Percentiles rank a stretch among this genome's conserved stretches.
These are phyloP conservation scores for Podila minutissima DNA, from an alignment of 192 early-diverging fungal species.

Conservation along the genomic window DNA sequence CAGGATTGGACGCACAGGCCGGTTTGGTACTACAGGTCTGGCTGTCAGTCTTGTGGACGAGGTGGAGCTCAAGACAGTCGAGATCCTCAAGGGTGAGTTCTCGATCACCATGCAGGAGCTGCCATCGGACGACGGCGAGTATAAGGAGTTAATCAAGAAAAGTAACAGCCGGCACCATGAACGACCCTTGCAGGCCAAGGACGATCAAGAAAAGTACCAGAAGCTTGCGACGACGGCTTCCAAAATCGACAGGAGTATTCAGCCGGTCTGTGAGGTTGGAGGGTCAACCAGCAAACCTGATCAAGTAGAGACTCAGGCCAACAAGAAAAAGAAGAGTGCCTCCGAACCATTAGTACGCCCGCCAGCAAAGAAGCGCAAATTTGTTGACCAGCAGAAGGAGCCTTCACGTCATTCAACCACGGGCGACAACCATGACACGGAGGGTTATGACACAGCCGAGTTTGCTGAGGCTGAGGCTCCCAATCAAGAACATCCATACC, in stretches of 20 bases:
- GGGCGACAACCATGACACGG: too few relatives aligned
- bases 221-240: slow-evolving; percentile 16
- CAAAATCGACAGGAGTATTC: neutral
- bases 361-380: too few relatives aligned
- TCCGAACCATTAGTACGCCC: too few relatives aligned
- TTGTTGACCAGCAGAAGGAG: too few relatives aligned
- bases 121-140: neutral
- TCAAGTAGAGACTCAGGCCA: too few relatives aligned
- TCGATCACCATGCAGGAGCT: slow-evolving; percentile 24
- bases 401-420: too few relatives aligned
- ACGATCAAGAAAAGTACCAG: slow-evolving; percentile 28
- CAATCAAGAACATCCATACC: too few relatives aligned
- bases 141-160: slow-evolving; percentile 2
- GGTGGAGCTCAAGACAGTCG: slow-evolving; percentile 41
- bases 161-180: slow-evolving; percentile 35
- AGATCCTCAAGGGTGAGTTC: slow-evolving; percentile 38
- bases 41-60: slow-evolving; percentile 58
- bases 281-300: neutral
- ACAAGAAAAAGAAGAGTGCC: too few relatives aligned
- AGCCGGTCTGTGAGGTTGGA: neutral
- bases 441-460: too few relatives aligned
- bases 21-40: slow-evolving; percentile 75
- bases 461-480: too few relatives aligned
- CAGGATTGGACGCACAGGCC: slow-evolving; percentile 81
- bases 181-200: slow-evolving; percentile 23